Evolutionary conservation across 2,329 filamentous ascomycete species (phyloP).

Genomic region (Monosporascus sp.): DNA sequence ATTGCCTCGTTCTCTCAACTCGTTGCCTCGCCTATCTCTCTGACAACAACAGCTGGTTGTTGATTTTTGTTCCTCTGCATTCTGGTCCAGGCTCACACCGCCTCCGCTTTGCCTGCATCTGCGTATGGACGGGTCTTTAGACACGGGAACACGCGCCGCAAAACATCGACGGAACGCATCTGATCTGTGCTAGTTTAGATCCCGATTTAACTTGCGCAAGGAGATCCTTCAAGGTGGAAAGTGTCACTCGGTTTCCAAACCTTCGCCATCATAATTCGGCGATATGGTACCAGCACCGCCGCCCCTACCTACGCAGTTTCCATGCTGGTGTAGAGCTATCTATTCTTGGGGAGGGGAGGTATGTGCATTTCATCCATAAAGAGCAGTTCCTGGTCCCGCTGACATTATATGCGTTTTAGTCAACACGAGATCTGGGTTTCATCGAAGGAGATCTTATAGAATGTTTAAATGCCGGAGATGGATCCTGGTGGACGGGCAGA

Average conservation of each 20-base stretch:
- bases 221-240: slow-evolving; percentile 12
- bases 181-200: background rate
- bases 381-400: background rate
- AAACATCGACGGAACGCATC: background rate
- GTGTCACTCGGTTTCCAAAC: slow-evolving; percentile 1
- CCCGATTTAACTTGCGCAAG: slow-evolving; percentile 2
- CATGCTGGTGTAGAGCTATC: slow-evolving; percentile 85
- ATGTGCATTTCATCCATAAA: slow-evolving; percentile 15
- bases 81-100: background rate
- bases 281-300: slow-evolving; percentile 52
- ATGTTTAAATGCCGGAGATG: slow-evolving; percentile 95
- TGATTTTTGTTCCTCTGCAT: background rate
- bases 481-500: slow-evolving; percentile 96
- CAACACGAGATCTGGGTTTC: slow-evolving; percentile 91
- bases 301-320: slow-evolving; percentile 71
- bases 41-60: background rate
- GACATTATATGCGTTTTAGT: slow-evolving; percentile 40
- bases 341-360: slow-evolving; percentile 93
- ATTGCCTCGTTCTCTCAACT: background rate
- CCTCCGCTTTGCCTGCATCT: background rate
- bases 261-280: slow-evolving; percentile 10
- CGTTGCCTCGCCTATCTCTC: background rate
- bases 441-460: slow-evolving; percentile 97
- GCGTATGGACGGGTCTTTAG: background rate
- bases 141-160: background rate